Base-by-base conservation (phyloP, 805 yeast species). In the Lipomyces starkeyi region DNA sequence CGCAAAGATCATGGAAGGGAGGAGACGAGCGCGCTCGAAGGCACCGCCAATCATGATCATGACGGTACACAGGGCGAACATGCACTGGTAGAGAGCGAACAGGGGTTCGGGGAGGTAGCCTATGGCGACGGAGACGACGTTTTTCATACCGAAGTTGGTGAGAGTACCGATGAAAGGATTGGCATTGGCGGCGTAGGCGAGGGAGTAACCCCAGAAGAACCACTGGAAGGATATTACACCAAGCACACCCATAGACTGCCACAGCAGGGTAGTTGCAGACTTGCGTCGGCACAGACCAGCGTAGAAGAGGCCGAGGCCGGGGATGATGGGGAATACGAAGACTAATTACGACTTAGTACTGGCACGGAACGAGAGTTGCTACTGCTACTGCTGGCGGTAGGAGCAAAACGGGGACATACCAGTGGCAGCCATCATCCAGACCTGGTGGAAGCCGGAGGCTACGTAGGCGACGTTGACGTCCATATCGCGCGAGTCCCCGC, bases 171-270 rank as follows among this genome's bases (percentile, higher is more conserved):
- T 83, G 80, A 93, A 90, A 22, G 82, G 84, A 14, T 91, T 85
- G 17, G 86, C 87, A 66, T 83, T 81, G 77, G 89, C 91, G 32
- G 94, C 84, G 78, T 94, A 94, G 22, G 92, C 89, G 66, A 95
- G 84, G 14, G 98, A 91, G 80, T 91, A 94, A 71, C 98, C 99
- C 97, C 98, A 93, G 83, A 93, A 93, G 80, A 93, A 95, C 98
- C 99, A 94, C 79, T 95, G 97, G 86, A 95, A 92, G 1, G 90
- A 81, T 7, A 93, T 87, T 40, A 94, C 82, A 73, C 95, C 88
- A 25, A 87, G 88, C 25, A 96, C 92, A 91, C 92, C 93, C 77
- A 95, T 81, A 6, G 97, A 89, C 29, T 97, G 95, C 98, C 98
- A 95, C 62, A 95, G 81, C 62, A 95, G 83, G 7, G 98, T 91